These are phyloP conservation scores for Breynia disticha DNA, from an alignment of 441 rosid genomes.

Conservation along the genomic window DNA sequence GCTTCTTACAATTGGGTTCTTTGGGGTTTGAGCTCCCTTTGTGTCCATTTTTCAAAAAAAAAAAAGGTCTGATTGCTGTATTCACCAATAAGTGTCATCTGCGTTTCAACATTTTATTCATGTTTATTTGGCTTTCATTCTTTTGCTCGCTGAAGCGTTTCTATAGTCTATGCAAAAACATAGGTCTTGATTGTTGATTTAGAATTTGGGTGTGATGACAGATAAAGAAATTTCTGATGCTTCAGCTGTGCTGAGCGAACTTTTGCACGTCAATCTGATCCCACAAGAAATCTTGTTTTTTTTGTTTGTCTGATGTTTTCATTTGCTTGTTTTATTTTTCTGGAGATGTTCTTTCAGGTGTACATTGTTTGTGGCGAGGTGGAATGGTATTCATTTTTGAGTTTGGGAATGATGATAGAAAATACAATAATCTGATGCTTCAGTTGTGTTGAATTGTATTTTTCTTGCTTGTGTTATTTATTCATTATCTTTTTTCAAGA, in stretches of 20 bases:
- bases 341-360: neutral
- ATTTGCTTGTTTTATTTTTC: neutral
- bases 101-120: neutral
- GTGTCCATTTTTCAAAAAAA: no score
- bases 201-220: conserved; percentile 7
- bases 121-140: neutral
- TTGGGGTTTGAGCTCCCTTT: no score
- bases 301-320: neutral
- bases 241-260: conserved; percentile 4
- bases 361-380: neutral
- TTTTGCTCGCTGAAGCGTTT: neutral
- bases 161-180: neutral
- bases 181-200: neutral
- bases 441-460: conserved; percentile 13
- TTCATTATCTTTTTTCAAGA: no score
- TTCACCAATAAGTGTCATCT: neutral
- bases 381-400: neutral
- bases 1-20: no score
- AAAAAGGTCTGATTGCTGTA: conserved; percentile 37
- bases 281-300: neutral
- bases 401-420: neutral
- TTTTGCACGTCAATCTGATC: conserved; percentile 21
- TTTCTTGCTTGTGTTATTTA: no score
- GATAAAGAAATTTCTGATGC: conserved; percentile 6
- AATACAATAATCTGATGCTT: neutral